Percentiles rank a stretch among this genome's conserved stretches.
These are phyloP conservation scores for Hyphopichia pseudoburtonii DNA, from an alignment of 1,139 yeast species.

Conservation along the genomic window DNA sequence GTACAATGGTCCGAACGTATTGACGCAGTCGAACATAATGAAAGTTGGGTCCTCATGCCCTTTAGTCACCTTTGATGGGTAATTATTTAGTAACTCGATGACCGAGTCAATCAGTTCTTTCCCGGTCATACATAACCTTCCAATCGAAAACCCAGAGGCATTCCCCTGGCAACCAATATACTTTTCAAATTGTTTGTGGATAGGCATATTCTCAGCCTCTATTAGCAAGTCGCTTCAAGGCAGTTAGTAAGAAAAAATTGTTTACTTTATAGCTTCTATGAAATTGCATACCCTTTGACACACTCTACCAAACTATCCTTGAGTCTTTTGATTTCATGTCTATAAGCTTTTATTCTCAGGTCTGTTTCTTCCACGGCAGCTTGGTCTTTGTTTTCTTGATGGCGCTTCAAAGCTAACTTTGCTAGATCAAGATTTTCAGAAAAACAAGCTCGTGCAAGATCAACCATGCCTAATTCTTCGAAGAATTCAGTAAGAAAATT, in stretches of 20 bases:
- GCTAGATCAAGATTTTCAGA: conserved; percentile 14
- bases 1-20: conserved; percentile 21
- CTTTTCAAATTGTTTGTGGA: conserved; percentile 22
- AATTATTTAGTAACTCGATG: conserved; percentile 3
- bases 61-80: neutral
- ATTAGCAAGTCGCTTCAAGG: neutral
- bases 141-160: conserved; percentile 17
- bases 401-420: conserved; percentile 7
- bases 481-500: conserved; percentile 17
- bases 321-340: conserved; percentile 4
- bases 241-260: neutral
- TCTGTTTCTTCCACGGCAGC: neutral
- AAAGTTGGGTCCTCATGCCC: neutral
- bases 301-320: neutral
- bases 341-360: conserved; percentile 5
- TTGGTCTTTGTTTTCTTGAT: neutral
- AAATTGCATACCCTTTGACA: neutral
- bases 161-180: conserved; percentile 16
- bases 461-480: conserved; percentile 14
- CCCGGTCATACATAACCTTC: conserved; percentile 13
- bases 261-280: neutral
- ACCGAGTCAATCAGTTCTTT: conserved; percentile 8
- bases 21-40: conserved; percentile 9
- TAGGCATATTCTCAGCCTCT: conserved; percentile 5
- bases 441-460: conserved; percentile 10